Conservation (phyloP, 2,329 filamentous ascomycete genomes). For the Coniochaeta sp. region DNA sequence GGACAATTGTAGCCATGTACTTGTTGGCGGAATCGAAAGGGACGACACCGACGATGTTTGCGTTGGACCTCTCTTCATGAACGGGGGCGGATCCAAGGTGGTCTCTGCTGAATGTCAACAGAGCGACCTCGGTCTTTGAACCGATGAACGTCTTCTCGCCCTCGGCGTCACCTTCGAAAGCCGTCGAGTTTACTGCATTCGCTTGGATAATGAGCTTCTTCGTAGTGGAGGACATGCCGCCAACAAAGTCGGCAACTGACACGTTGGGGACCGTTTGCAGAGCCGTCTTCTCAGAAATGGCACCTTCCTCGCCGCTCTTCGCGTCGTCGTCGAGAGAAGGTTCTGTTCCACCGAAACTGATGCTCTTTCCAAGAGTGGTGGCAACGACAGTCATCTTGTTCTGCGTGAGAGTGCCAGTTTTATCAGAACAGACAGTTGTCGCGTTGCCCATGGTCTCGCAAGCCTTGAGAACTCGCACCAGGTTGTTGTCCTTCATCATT, state of each 20-base stretch:
- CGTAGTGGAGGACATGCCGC: constrained; percentile 9
- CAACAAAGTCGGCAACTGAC: constrained; percentile 15
- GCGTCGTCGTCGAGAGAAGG: constrained; percentile 15
- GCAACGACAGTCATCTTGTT: constrained; percentile 73
- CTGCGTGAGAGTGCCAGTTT: constrained; percentile 67
- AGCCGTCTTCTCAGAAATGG: constrained; percentile 16
- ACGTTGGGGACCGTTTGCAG: constrained; percentile 18
- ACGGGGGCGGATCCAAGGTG: constrained; percentile 37
- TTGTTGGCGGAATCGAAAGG: constrained; percentile 48
- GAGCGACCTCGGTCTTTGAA: constrained; percentile 47
- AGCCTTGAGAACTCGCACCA: constrained; percentile 60
- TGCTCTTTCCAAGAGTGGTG: constrained; percentile 50
- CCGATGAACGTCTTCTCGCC: constrained; percentile 35
- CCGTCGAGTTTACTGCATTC: constrained; percentile 40
- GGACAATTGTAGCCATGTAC: constrained; percentile 48
- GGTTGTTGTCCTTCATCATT: constrained; percentile 65
- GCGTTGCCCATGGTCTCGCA: constrained; percentile 70
- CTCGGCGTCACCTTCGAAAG: constrained; percentile 38
- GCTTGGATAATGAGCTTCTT: constrained; percentile 18
- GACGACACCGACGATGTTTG: constrained; percentile 37
- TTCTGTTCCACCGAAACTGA: constrained; percentile 23
- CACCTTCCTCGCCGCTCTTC: constrained; percentile 1
- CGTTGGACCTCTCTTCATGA: constrained; percentile 37
- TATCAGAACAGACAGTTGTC: constrained; percentile 72
- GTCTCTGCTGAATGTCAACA: constrained; percentile 42